A percentile compares a stretch with the other conserved stretches of the same genome.
Conservation (phyloP, 2,329 filamentous ascomycete species). For the Fusarium pseudonygamai region DNA sequence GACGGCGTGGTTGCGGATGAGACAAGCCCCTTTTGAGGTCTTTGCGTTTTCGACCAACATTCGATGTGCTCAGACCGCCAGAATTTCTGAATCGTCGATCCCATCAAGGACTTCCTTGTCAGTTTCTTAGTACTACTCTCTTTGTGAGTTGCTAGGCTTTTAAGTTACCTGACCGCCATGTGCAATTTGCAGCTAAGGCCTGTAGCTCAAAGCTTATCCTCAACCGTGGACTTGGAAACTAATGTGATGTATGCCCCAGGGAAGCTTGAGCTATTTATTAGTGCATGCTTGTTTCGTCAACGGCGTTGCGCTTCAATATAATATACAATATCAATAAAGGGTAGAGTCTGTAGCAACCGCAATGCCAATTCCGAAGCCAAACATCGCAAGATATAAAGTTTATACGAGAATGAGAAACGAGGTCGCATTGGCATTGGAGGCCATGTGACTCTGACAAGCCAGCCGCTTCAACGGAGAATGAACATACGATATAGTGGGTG, state of each 20-base stretch:
- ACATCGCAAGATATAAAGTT: neutral
- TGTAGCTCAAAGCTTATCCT: neutral
- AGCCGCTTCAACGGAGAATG: neutral
- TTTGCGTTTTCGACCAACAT: neutral
- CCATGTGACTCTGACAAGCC: neutral
- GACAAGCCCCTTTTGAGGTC: neutral
- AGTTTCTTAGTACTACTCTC: fast-evolving
- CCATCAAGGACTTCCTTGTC: neutral
- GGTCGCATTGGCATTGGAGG: neutral
- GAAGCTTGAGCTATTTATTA: fast-evolving
- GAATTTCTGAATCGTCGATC: too few relatives aligned
- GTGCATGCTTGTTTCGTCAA: fast-evolving
- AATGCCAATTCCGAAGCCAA: fast-evolving
- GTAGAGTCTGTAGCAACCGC: neutral
- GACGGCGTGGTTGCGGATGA: neutral
- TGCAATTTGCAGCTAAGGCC: neutral
- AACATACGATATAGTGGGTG: too few relatives aligned
- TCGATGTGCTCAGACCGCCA: neutral
- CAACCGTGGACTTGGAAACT: neutral
- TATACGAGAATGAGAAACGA: neutral
- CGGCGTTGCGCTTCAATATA: fast-evolving
- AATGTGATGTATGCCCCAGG: too few relatives aligned
- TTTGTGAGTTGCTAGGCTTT: neutral
- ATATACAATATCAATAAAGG: neutral
- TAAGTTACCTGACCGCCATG: neutral